These are phyloP conservation scores for Populus alba DNA, from an alignment of 345 rosid species.

Conservation along the genomic window DNA sequence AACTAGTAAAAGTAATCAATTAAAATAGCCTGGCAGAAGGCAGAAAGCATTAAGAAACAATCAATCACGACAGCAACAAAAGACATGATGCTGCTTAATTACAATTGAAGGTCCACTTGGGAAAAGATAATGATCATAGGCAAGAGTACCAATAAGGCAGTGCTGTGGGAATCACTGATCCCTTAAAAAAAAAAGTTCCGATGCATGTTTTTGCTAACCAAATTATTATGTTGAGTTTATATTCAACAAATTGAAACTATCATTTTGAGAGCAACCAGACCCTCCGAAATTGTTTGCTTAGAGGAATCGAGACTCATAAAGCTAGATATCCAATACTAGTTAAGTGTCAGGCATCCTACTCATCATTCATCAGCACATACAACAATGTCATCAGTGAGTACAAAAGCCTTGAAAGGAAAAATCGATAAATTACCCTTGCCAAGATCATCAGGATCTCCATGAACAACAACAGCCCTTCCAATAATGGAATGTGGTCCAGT, in stretches of 20 bases:
- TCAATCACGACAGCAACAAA: neutral
- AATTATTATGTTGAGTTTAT: neutral
- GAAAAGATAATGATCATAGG: neutral
- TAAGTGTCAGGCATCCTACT: neutral
- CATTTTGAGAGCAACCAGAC: neutral
- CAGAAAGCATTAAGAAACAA: neutral
- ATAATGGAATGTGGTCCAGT: constrained; percentile 67
- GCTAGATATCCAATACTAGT: neutral
- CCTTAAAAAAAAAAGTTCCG: neutral
- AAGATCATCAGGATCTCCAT: constrained; percentile 91
- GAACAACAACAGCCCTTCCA: constrained; percentile 95
- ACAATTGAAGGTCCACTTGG: neutral
- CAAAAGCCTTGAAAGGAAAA: neutral
- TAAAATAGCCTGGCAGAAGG: neutral
- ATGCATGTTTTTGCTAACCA: neutral
- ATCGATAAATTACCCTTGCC: constrained; percentile 68
- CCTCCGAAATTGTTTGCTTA: neutral
- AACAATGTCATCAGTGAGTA: neutral
- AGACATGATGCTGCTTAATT: neutral
- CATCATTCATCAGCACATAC: neutral
- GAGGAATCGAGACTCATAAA: neutral
- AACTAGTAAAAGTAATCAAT: neutral
- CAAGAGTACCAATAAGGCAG: neutral
- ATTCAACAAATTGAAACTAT: neutral
- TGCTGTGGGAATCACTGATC: neutral